A percentile compares a stretch with the other conserved stretches of the same genome.
Conservation (phyloP, 805 yeast genomes). For the Blastobotrys parvus region DNA sequence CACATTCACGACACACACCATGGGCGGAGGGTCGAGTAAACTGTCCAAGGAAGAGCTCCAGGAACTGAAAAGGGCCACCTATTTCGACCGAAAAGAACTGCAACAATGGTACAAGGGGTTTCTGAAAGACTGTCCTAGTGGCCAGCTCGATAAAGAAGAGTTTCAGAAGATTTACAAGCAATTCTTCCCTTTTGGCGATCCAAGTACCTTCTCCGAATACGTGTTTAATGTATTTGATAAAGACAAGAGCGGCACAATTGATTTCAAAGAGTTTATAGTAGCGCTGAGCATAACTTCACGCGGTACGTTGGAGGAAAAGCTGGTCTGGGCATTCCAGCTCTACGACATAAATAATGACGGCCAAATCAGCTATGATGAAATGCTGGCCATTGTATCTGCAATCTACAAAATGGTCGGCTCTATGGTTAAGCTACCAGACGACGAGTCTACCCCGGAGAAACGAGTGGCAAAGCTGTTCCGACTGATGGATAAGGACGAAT, state of each 20-base stretch:
- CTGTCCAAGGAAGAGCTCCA: constrained; percentile 83
- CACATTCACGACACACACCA: constrained; percentile 23
- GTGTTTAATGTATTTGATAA: constrained; percentile 85
- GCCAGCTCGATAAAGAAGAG: constrained; percentile 78
- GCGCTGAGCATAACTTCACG: constrained; percentile 82
- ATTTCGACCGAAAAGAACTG: constrained; percentile 85
- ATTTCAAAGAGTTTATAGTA: constrained; percentile 85
- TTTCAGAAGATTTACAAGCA: constrained; percentile 89
- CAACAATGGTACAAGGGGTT: constrained; percentile 99
- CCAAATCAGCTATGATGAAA: constrained; percentile 62
- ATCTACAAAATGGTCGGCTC: constrained; percentile 94
- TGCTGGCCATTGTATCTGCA: constrained; percentile 69
- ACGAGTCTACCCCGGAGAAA: constrained; percentile 85
- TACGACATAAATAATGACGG: constrained; percentile 83
- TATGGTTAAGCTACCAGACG: constrained; percentile 81
- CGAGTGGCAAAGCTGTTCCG: constrained; percentile 76
- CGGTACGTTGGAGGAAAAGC: constrained; percentile 76
- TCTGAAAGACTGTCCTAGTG: constrained; percentile 85
- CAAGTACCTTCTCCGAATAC: constrained; percentile 80
- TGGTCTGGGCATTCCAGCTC: constrained; percentile 81
- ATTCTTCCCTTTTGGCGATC: constrained; percentile 97
- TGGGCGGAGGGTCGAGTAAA: constrained; percentile 96
- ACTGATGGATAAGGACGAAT: constrained; percentile 60
- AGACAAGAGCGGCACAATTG: constrained; percentile 71
- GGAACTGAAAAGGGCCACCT: constrained; percentile 73